phyloP scores from a whole-genome alignment of 192 early-diverging fungal species.

The Kickxella alabastrina region DNA sequence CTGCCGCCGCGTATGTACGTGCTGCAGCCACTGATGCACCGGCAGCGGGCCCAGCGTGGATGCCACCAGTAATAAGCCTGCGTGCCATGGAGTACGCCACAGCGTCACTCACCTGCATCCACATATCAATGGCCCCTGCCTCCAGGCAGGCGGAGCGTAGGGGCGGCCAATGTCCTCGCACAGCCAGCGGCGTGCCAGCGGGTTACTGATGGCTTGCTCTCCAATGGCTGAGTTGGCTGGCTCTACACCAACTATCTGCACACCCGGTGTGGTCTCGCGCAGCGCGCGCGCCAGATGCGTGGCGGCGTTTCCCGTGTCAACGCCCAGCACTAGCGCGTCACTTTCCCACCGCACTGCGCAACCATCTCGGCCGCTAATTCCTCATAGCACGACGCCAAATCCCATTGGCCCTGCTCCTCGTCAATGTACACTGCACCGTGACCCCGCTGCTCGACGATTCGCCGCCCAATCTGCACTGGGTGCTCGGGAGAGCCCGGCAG shows the following conservation, averaged over 20 bases:
- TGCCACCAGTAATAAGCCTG: conserved; percentile 59
- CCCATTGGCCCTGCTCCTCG: conserved; percentile 53
- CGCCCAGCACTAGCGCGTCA: conserved; percentile 68
- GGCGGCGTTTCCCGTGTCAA: conserved; percentile 63
- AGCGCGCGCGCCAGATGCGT: conserved; percentile 59
- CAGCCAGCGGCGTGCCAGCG: conserved; percentile 54
- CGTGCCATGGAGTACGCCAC: conserved; percentile 69
- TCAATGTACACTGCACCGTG: conserved; percentile 58
- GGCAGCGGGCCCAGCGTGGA: conserved; percentile 61
- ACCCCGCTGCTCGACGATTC: conserved; percentile 52
- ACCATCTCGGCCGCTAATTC: conserved; percentile 63
- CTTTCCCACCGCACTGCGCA: conserved; percentile 48
- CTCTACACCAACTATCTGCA: conserved; percentile 68
- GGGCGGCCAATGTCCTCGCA: conserved; percentile 70
- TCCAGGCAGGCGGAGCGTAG: conserved; percentile 59
- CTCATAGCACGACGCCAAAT: conserved; percentile 38
- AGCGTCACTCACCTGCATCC: conserved; percentile 66
- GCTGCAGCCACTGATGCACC: conserved; percentile 67
- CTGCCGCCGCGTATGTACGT: conserved; percentile 43
- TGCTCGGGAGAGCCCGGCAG: conserved; percentile 64
- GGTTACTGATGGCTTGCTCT: conserved; percentile 24
- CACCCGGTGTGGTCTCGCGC: conserved; percentile 49
- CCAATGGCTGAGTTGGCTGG: conserved; percentile 60
- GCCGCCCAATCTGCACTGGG: conserved; percentile 56
- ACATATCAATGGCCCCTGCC: conserved; percentile 54